Base-by-base conservation (phyloP, 345 rosid species). In the Populus pruinosa region DNA sequence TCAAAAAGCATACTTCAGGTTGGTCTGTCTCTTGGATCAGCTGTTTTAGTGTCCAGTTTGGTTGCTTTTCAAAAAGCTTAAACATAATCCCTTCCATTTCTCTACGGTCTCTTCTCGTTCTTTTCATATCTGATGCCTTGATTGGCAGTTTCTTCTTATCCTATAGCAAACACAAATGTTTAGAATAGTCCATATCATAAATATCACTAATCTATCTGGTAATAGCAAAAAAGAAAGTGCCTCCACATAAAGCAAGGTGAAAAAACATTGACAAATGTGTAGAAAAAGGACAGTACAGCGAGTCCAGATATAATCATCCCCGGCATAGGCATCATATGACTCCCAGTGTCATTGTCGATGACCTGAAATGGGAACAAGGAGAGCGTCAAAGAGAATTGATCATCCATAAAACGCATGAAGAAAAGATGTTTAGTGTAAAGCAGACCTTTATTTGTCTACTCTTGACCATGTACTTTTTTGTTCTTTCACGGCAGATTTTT, bases 21-120 rank as follows among this genome's bases (percentile, higher is more conserved):
- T 93, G 98, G 76, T 93, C 93, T 0, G 98, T 94, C 87, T 94
- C 94, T 61, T 90, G 92, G 82, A 94, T 89, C 47, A 94, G 89
- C 69, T 81, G 92, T 77, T 90, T 88, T 69, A 90, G 70, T 65
- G 93, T 90, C 97, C 98, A 94, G 79, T 94, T 91, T 5, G 93
- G 73, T 85, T 94, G 97, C 83, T 94, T 90, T 83, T 94, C 98
- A 33, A 94, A 93, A 39, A 91, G 97, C 87, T 93, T 94, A 79
- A 94, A 93, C 97, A 90, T 93, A 55, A 93, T 89, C 5, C 82
- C 77, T 69, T 79, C 82, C 78, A 93, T 93, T 82, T 95, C 99
- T 67, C 95, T 89, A 41, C 97, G 91, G 69, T 93, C 98, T 79
- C 95, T 91, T 81, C 97, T 91, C 38, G 99, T 91, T 82, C 98